Percentiles rank a stretch among this genome's conserved stretches.
These are phyloP conservation scores for Kuraishia cidri DNA, from an alignment of 805 yeast species.

Conservation along the genomic window DNA sequence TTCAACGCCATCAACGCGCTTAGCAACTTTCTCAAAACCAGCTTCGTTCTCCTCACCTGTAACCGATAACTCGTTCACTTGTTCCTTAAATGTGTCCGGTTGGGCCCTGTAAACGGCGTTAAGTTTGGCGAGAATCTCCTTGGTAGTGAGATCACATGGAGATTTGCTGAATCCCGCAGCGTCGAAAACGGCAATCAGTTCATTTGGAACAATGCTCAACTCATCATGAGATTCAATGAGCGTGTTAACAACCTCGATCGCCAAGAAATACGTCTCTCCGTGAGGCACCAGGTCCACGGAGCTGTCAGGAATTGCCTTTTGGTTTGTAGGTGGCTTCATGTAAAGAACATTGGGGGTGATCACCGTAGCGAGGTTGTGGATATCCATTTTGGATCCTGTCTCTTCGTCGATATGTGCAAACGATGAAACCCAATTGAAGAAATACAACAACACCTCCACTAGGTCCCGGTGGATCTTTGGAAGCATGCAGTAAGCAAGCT, in stretches of 20 bases:
- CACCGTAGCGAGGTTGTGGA: conserved; percentile 91
- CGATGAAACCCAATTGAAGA: conserved; percentile 92
- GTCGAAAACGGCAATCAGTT: conserved; percentile 40
- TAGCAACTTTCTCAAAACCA: too few relatives aligned
- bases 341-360: conserved; percentile 86
- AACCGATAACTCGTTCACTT: too few relatives aligned
- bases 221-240: conserved; percentile 78
- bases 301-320: neutral
- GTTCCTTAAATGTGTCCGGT: too few relatives aligned
- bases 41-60: too few relatives aligned
- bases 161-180: conserved; percentile 29
- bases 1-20: too few relatives aligned
- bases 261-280: conserved; percentile 75
- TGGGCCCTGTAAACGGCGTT: too few relatives aligned
- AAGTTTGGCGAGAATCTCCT: conserved; percentile 27
- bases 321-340: conserved; percentile 27
- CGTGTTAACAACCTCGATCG: conserved; percentile 83
- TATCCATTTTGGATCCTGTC: conserved; percentile 91
- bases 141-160: conserved; percentile 18
- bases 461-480: conserved; percentile 80
- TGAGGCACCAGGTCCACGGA: conserved; percentile 14
- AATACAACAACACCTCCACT: conserved; percentile 76
- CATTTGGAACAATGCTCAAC: conserved; percentile 68
- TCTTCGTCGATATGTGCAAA: conserved; percentile 90
- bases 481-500: conserved; percentile 62